Evolutionary conservation across 371 early-diverging fungal species (phyloP).

Genomic region (Coemansia sp.): DNA sequence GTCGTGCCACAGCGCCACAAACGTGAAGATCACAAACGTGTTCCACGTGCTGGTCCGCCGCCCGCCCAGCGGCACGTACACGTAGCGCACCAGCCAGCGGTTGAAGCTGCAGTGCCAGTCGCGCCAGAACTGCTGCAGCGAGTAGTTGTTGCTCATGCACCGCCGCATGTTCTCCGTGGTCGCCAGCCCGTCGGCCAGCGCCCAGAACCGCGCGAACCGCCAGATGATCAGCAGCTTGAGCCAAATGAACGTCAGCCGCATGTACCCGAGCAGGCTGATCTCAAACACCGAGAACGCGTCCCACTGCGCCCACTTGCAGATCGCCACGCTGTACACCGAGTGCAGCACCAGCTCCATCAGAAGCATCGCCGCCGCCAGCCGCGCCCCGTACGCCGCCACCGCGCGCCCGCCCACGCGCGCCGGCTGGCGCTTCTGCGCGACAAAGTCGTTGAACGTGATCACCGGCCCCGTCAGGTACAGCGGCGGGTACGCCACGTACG

Average conservation of each 20-base stretch:
- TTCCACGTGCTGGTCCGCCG: slow-evolving; percentile 62
- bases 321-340: slow-evolving; percentile 79
- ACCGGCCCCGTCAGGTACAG: slow-evolving; percentile 95
- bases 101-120: slow-evolving; percentile 92
- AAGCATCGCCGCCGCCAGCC: slow-evolving; percentile 56
- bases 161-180: slow-evolving; percentile 90
- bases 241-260: slow-evolving; percentile 87
- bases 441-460: slow-evolving; percentile 88
- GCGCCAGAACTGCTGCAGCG: slow-evolving; percentile 86
- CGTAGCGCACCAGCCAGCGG: slow-evolving; percentile 86
- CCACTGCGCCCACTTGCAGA: slow-evolving; percentile 81
- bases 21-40: slow-evolving; percentile 83
- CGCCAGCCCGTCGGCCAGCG: slow-evolving; percentile 80
- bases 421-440: slow-evolving; percentile 71
- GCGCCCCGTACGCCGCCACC: slow-evolving; percentile 53
- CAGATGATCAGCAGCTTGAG: slow-evolving; percentile 90
- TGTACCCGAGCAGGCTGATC: slow-evolving; percentile 77
- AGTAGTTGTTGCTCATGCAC: slow-evolving; percentile 92
- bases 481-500: slow-evolving; percentile 85
- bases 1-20: slow-evolving; percentile 97
- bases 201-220: slow-evolving; percentile 94
- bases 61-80: slow-evolving; percentile 92
- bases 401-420: slow-evolving; percentile 50
- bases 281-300: slow-evolving; percentile 67
- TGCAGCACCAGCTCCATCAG: slow-evolving; percentile 86